These are phyloP conservation scores for Pythium monospermum DNA, from an alignment of 352 stramenopile genomes.

Conservation along the genomic window DNA sequence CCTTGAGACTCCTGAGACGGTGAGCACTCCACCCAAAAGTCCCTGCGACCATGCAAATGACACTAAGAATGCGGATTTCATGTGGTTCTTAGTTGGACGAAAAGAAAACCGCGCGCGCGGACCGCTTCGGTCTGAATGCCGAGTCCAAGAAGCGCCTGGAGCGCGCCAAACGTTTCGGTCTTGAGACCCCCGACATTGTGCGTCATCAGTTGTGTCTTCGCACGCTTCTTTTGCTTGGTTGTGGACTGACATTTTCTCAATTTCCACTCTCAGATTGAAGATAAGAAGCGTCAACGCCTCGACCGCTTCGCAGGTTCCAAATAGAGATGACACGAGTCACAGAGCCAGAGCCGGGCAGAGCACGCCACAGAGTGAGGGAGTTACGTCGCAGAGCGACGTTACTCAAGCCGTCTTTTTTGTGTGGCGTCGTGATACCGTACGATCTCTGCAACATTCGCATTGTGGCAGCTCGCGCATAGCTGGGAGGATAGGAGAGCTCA, in stretches of 20 bases:
- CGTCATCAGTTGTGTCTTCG: neutral
- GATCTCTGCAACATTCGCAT: neutral
- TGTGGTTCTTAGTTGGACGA: slow-evolving; percentile 72
- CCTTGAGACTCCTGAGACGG: slow-evolving; percentile 71
- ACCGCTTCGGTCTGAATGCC: slow-evolving; percentile 79
- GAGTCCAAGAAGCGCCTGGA: slow-evolving; percentile 79
- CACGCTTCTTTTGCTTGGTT: neutral
- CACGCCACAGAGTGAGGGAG: too few species aligned
- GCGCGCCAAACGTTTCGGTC: slow-evolving; percentile 77
- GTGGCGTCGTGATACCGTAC: too few species aligned
- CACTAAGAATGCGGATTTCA: neutral
- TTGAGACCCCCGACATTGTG: slow-evolving; percentile 79
- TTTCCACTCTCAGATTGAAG: slow-evolving; percentile 40
- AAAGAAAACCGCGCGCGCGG: slow-evolving; percentile 73
- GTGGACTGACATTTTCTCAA: neutral
- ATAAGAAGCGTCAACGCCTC: slow-evolving; percentile 71
- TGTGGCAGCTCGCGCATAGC: too few species aligned
- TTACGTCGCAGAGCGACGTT: too few species aligned
- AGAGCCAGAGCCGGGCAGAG: too few species aligned
- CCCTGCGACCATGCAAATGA: neutral
- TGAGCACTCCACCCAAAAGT: too few species aligned
- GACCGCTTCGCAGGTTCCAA: slow-evolving; percentile 47
- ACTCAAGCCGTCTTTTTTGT: too few species aligned
- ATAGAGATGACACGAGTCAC: slow-evolving; percentile 8
- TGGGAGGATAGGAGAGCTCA: too few species aligned